A percentile compares a stretch with the other conserved stretches of the same genome.
Evolutionary conservation across 148 eudicot species (phyloP).

Genomic region (Rhododendron vialii): DNA sequence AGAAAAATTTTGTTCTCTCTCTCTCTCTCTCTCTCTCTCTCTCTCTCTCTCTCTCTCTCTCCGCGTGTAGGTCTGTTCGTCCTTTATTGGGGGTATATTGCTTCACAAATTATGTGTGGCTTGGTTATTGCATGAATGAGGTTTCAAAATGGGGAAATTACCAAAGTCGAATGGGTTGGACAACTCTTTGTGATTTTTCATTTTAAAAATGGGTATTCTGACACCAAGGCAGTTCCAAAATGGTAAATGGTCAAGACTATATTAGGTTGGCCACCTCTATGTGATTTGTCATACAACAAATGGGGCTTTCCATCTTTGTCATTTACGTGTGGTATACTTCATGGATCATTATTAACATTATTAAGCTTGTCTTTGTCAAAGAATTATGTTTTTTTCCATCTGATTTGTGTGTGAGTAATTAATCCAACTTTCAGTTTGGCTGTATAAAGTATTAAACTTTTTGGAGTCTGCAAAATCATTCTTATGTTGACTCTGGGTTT

Average conservation of each 20-base stretch:
- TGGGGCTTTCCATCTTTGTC: neutral
- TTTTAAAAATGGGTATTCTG: neutral
- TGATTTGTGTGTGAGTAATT: neutral
- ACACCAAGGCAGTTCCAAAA: neutral
- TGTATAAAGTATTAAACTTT: neutral
- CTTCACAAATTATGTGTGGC: neutral
- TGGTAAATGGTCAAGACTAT: neutral
- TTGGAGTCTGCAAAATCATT: neutral
- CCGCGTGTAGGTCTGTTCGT: neutral
- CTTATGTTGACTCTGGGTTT: neutral
- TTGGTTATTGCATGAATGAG: neutral
- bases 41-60: no score
- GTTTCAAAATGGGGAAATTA: neutral
- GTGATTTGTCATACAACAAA: neutral
- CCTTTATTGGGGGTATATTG: neutral
- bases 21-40: neutral
- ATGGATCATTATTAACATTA: neutral
- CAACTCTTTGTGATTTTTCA: neutral
- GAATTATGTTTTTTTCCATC: neutral
- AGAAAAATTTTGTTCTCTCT: neutral
- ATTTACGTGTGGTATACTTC: neutral
- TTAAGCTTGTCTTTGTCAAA: neutral
- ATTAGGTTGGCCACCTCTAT: neutral
- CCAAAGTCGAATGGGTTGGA: neutral
- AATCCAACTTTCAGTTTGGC: neutral